Evolutionary conservation across 2,329 filamentous ascomycete genomes (phyloP), one percentile per base, ranked within the genome.

Genomic region (Microdochium bolleyi): DNA sequence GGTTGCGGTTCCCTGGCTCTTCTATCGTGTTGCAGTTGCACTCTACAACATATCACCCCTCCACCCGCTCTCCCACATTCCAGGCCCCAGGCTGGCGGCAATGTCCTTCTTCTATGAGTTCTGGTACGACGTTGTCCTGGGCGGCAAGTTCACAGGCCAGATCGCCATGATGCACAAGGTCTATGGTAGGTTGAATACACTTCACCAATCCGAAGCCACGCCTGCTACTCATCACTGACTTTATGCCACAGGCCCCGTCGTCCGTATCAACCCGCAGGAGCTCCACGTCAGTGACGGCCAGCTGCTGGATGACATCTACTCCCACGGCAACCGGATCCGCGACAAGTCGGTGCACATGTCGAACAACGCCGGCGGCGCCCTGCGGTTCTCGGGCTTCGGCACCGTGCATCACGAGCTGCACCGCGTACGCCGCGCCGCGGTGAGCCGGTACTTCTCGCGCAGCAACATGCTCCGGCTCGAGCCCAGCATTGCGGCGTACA

Each of bases 231-330:
- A 53, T 37, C 14, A 16, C 13, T 38, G 16, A 19, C n/a, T 16
- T 16, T 3, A 3, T 4, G 4, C 38, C 19, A 34, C 38, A 61
- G 56, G 67, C 5, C 65, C 67, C 3, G 63, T 69, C 51, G 56
- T 69, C 30, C 60, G 67, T 21, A 65, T 69, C 52, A 68, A 60
- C 51, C 67, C 67, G 0, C 55, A 60, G 11, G 66, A 69, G 49
- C 37, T 69, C 14, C 65, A 67, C 51, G 62, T 67, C 56, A 53
- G 53, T 46, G 67, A 69, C 49, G 57, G 65, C 22, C 57, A 66
- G 48, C 67, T 60, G 53, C 60, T 58, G 53, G 52, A 60, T 24
- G 54, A 57, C 46, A 53, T 67, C 3, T 65, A 64, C 41, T 52
- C 52, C 9, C 38, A 49, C 2, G 46, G 50, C 1, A 53, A 48